Base-by-base conservation (phyloP, 2,329 filamentous ascomycete species). In the Xylariaceae sp. region DNA sequence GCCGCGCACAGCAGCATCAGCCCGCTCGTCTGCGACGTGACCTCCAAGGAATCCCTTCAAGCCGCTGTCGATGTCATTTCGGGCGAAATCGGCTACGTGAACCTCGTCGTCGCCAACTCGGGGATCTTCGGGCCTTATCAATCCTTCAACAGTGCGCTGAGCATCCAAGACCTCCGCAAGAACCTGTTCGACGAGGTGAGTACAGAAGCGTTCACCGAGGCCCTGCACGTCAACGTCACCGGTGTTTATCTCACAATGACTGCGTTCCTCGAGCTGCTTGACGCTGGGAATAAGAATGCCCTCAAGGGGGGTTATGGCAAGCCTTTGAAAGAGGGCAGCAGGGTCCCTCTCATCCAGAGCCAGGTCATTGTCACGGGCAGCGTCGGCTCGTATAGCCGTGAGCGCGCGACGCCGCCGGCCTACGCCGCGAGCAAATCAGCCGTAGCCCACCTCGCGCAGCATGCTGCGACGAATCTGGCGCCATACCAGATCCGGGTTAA, bases 211-310 rank as follows among this genome's bases (percentile, higher is more conserved):
- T 88, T 86, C 81, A 79, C 79, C 29, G 67, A 78, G 23, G 81
- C 81, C 0, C 82, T 82, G 68, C 76, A 79, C 39, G 81, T 82
- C 10, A 88, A 91, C 62, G 80, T 86, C 7, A 82, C 85, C 0
- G 81, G 81, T 9, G 79, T 86, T 0, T 89, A 84, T 69, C 88
- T 88, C 72, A 85, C 81, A 36, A 85, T 85, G 6, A 77, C 84
- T 0, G 86, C 86, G 0, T 88, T 91, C 61, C 72, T 92, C 1
- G 85, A 85, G 5, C 75, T 91, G 3, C 76, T 91, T 1, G 81
- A 87, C 60, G 80, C 78, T 4, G 83, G 82, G 0, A 82, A 84
- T 16, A 77, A 82, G 51, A 67, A 72, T 9, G 59, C 59, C 6
- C 49, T 60, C 11, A 58, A 48, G 2, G 65, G 62, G 3, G 68